Conservation (phyloP, 2,329 filamentous ascomycete genomes). For the Diaporthe sp. region DNA sequence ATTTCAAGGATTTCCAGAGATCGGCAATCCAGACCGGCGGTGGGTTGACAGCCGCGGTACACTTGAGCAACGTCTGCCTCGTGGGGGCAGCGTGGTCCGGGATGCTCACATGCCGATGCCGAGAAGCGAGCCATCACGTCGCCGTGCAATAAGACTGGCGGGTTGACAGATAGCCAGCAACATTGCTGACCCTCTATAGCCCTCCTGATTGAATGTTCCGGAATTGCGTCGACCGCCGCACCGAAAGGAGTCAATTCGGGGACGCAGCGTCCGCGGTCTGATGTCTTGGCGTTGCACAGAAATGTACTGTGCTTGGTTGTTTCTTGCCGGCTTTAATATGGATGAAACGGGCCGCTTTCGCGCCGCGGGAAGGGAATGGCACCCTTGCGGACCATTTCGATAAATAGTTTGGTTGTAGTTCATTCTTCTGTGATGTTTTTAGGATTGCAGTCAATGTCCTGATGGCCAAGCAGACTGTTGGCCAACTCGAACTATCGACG, state of each 20-base stretch:
- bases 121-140: neutral
- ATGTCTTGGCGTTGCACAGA: conserved; percentile 1
- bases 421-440: neutral
- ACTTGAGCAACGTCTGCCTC: conserved; percentile 1
- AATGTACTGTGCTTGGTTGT: neutral
- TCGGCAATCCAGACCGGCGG: neutral
- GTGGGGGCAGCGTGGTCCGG: neutral
- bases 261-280: conserved; percentile 17
- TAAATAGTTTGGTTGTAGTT: no score
- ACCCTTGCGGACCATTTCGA: neutral
- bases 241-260: conserved; percentile 22
- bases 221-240: conserved; percentile 19
- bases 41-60: neutral
- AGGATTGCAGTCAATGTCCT: neutral
- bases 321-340: conserved; percentile 2
- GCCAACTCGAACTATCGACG: neutral
- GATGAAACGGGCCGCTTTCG: conserved; percentile 2
- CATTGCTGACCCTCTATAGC: neutral
- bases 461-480: neutral
- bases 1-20: no score
- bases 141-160: neutral
- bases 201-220: neutral
- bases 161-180: neutral
- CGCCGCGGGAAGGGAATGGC: neutral
- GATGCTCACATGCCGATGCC: neutral